Base-by-base conservation (phyloP, 176 grass and related monocot genomes). In the Puya raimondii region DNA sequence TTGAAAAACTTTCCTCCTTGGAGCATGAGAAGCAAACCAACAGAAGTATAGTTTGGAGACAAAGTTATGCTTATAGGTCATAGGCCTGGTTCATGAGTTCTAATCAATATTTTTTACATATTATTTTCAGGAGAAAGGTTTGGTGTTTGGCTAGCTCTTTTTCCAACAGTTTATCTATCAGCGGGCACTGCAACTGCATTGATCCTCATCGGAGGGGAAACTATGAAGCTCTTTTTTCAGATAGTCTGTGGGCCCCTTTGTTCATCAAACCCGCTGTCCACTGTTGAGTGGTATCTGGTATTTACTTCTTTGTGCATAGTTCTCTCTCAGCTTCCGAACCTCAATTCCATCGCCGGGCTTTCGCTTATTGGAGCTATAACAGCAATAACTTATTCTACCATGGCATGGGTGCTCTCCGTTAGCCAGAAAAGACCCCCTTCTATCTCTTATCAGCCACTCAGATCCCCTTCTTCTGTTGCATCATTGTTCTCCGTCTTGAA, bases 301-400 rank as follows among this genome's bases (percentile, higher is more conserved):
- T 97, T 97, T 75, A 92, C 89, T 67, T 85, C 86, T 20, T 76
- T 97, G 54, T 84, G 89, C 59, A 73, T 97, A 29, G 76, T 97
- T 73, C 93, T 97, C 22, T 97, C 93, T 52, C 93, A 97, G 78
- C 88, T 97, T 76, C 93, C 93, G 53, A 97, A 97, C 77, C 89
- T 97, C 53, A 97, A 97, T 58, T 97, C 93, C 4, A 97, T 97
- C 17, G 93, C 93, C 50, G 93, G 93, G 47, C 79, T 97, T 68
- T 97, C 93, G 0, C 93, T 97, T 23, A 82, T 97, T 1, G 93
- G 93, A 64, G 89, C 88, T 1, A 69, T 91, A 50, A 97, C 93
- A 23, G 93, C 93, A 2, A 87, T 97, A 75, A 92, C 83, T 64
- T 97, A 97, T 68, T 78, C 81, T 71, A 92, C 89, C 67, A 88